Percentiles rank a stretch among this genome's conserved stretches.
phyloP scores from a whole-genome alignment of 345 rosid species.

The Euphorbia lathyris region DNA sequence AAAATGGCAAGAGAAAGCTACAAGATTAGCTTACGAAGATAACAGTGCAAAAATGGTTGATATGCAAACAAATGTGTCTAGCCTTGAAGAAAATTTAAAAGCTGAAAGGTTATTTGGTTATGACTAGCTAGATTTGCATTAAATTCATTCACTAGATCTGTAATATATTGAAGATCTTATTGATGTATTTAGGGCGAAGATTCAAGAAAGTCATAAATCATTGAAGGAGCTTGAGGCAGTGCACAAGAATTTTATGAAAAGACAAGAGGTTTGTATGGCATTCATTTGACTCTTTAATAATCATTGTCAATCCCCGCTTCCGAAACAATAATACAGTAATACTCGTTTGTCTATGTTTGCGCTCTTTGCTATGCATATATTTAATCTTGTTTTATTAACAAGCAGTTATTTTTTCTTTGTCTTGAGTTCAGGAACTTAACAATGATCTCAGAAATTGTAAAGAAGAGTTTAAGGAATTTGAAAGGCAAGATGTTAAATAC shows the following conservation, averaged over 20 bases:
- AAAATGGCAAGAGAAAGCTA: conserved; percentile 96
- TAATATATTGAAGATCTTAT: neutral
- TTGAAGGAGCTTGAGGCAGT: conserved; percentile 75
- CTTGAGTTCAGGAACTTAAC: conserved; percentile 62
- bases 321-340: neutral
- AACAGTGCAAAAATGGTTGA: conserved; percentile 53
- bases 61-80: conserved; percentile 45
- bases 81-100: conserved; percentile 67
- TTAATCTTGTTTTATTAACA: neutral
- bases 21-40: conserved; percentile 76
- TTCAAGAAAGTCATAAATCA: conserved; percentile 55
- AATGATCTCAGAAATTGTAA: conserved; percentile 61
- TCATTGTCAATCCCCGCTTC: neutral
- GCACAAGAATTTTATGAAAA: conserved; percentile 62
- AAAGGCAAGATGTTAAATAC: conserved; percentile 89
- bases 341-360: neutral
- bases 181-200: conserved; percentile 58
- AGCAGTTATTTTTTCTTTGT: conserved; percentile 1
- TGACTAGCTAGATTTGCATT: conserved; percentile 7
- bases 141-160: neutral
- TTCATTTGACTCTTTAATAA: conserved; percentile 13
- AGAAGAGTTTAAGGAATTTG: conserved; percentile 92
- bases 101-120: conserved; percentile 50
- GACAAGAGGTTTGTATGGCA: conserved; percentile 68
- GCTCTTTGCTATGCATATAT: neutral